These are phyloP conservation scores for Colletotrichum brevisporum DNA, from an alignment of 2,329 filamentous ascomycete species.

Conservation along the genomic window DNA sequence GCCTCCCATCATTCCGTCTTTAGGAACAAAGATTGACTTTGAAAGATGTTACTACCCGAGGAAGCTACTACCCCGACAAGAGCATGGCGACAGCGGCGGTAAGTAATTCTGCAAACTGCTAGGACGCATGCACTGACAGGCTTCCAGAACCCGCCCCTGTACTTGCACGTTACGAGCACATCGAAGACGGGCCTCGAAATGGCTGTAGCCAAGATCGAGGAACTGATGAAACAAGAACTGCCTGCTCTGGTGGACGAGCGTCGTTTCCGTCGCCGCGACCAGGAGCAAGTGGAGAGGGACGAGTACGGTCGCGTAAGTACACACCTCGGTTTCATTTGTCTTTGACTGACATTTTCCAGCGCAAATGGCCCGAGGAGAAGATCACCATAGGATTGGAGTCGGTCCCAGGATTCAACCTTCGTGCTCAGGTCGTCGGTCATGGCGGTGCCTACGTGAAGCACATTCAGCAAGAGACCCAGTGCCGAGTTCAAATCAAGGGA, in stretches of 20 bases:
- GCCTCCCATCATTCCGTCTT: slow-evolving; percentile 62
- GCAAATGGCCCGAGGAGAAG: slow-evolving; percentile 98
- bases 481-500: slow-evolving; percentile 98
- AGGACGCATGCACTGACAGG: slow-evolving; percentile 17
- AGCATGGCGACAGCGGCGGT: slow-evolving; percentile 95
- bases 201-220: slow-evolving; percentile 89
- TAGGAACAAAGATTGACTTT: slow-evolving; percentile 70
- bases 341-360: slow-evolving; percentile 64
- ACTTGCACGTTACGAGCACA: slow-evolving; percentile 95
- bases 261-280: slow-evolving; percentile 87
- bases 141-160: slow-evolving; percentile 88
- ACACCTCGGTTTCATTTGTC: neutral
- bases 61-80: slow-evolving; percentile 97
- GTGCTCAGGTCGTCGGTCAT: slow-evolving; percentile 95
- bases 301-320: slow-evolving; percentile 85
- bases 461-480: slow-evolving; percentile 95
- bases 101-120: slow-evolving; percentile 57
- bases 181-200: slow-evolving; percentile 91
- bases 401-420: slow-evolving; percentile 93
- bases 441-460: slow-evolving; percentile 98
- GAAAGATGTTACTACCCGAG: slow-evolving; percentile 97
- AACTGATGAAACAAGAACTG: slow-evolving; percentile 95
- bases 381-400: slow-evolving; percentile 93
- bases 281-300: slow-evolving; percentile 87
- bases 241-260: slow-evolving; percentile 96